phyloP scores from a whole-genome alignment of 352 stramenopile species.

The Phytophthora gonapodyides region DNA sequence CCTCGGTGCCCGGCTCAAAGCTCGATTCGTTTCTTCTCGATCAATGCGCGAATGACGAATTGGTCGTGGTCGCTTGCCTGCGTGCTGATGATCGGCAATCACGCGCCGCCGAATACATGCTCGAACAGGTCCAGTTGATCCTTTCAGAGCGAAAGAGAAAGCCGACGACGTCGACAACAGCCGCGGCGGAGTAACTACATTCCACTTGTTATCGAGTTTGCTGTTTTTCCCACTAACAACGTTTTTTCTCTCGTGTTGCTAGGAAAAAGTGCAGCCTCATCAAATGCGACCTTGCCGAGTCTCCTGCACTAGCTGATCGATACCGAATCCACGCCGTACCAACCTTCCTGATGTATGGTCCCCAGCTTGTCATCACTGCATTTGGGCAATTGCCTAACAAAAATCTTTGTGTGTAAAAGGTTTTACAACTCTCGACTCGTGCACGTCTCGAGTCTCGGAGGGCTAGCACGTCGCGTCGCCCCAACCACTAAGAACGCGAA shows the following conservation, averaged over 20 bases:
- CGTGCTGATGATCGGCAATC: slow-evolving; percentile 68
- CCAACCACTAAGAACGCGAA: slow-evolving; percentile 65
- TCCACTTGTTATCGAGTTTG: not conserved
- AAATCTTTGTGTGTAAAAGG: slow-evolving; percentile 24
- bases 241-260: not conserved
- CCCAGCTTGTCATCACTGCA: not conserved
- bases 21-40: slow-evolving; percentile 61
- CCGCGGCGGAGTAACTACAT: slow-evolving; percentile 9
- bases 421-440: slow-evolving; percentile 72
- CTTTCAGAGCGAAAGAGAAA: slow-evolving; percentile 26
- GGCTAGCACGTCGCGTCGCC: slow-evolving; percentile 48
- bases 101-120: slow-evolving; percentile 48
- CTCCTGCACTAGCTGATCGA: slow-evolving; percentile 51
- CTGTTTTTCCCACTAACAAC: slow-evolving; percentile 6
- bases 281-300: slow-evolving; percentile 80
- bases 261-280: slow-evolving; percentile 56
- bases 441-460: slow-evolving; percentile 65
- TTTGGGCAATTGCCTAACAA: not conserved
- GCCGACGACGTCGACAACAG: slow-evolving; percentile 2
- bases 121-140: slow-evolving; percentile 61
- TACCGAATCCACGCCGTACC: slow-evolving; percentile 73
- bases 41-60: slow-evolving; percentile 38
- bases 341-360: slow-evolving; percentile 72
- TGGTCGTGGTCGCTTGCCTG: slow-evolving; percentile 75
- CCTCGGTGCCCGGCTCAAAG: slow-evolving; percentile 41